Base-by-base conservation (phyloP, 768 basidiomycete species). In the Russula sp. region DNA sequence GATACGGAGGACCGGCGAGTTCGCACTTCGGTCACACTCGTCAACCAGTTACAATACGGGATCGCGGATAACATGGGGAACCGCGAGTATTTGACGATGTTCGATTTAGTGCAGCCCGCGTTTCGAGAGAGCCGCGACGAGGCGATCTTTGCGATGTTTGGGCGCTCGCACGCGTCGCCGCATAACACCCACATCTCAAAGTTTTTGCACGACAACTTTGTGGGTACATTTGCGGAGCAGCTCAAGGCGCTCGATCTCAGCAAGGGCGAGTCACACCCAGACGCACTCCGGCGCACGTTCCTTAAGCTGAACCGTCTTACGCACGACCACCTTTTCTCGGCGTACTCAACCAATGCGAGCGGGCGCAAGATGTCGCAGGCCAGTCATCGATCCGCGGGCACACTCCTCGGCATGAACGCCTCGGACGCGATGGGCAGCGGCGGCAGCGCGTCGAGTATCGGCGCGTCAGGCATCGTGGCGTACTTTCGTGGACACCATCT, bases 101-200 rank as follows among this genome's bases (percentile, higher is more conserved):
- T 97, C 66, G 97, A 99, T 74, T 81, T 98, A 31, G 96, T 96
- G 6, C 85, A 94, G 52, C 86, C 87, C 42, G 84, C 90, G 68
- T 97, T 95, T 75, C 84, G 88, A 8, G 84, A 82, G 14, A 77
- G 80, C 61, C 81, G 84, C 51, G 85, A 86, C 70, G 91, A 95
- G 72, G 92, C 92, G 13, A 78, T 99, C 20, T 97, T 99, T 70
- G 97, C 94, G 22, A 93, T 99, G 87, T 98, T 98, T 73, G 95
- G 96, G 14, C 84, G 89, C 2, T 79, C 84, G 6, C 79, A 84
- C 20, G 84, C 84, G 4, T 77, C 77, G 6, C 76, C 76, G 27
- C 82, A 77, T 68, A 84, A 85, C 57, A 91, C 89, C 58, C 79
- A 79, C 44, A 76, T 96, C 22, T 84, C 93, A 42, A 93, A 91